phyloP scores from a whole-genome alignment of 2,329 filamentous ascomycete species.

The Sordariomycetes sp. region DNA sequence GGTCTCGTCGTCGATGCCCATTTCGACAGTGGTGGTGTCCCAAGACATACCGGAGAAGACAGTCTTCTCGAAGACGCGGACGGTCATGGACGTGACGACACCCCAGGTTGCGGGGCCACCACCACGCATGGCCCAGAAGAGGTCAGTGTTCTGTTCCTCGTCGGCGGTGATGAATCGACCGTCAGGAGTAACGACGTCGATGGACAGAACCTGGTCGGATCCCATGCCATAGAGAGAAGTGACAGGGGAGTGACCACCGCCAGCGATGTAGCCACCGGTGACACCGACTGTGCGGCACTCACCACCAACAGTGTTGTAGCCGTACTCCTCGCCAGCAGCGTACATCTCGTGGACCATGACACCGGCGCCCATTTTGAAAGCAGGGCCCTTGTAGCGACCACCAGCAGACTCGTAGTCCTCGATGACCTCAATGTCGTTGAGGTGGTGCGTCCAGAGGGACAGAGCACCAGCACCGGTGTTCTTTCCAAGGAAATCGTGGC shows the following conservation, averaged over 20 bases:
- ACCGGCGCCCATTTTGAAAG: constrained; percentile 46
- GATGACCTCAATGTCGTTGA: constrained; percentile 29
- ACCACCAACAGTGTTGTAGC: constrained; percentile 41
- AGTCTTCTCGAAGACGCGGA: constrained; percentile 21
- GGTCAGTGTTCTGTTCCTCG: constrained; percentile 29
- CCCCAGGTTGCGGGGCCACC: constrained; percentile 33
- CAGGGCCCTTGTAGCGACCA: constrained; percentile 29
- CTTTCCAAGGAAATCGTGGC: constrained; percentile 46
- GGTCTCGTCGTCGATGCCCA: constrained; percentile 16
- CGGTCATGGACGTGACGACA: constrained; percentile 26
- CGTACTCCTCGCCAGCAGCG: constrained; percentile 34
- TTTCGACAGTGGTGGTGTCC: constrained; percentile 22
- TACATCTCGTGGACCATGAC: constrained; percentile 45
- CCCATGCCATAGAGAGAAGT: constrained; percentile 29
- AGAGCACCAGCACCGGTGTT: constrained; percentile 52
- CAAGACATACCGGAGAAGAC: constrained; percentile 20
- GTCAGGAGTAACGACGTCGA: constrained; percentile 35
- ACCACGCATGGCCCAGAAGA: constrained; percentile 41
- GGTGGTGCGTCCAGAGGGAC: constrained; percentile 46
- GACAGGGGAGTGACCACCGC: constrained; percentile 40
- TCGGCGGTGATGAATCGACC: constrained; percentile 31
- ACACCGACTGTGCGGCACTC: constrained; percentile 30
- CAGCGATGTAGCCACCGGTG: constrained; percentile 17
- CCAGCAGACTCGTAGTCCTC: constrained; percentile 10
- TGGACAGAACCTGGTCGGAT: constrained; percentile 40